Evolutionary conservation across 768 basidiomycete species (phyloP), one percentile per base, ranked within the genome.

Genomic region (Auriculariales sp.): DNA sequence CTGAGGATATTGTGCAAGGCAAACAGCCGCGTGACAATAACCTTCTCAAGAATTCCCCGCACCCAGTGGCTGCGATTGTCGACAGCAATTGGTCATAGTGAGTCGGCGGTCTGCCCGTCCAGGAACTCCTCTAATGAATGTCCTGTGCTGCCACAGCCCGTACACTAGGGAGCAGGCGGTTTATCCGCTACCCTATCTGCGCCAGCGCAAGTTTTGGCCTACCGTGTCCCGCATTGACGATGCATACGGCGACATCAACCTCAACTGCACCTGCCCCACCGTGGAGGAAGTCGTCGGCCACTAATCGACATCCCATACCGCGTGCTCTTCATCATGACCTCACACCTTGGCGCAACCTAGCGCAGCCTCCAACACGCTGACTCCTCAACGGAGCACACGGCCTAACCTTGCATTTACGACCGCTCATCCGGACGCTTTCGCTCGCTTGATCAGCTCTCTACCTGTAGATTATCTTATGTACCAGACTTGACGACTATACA

Each of bases 151-250:
- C 19, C n/a, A n/a, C 51, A 90, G 88, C 28, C 91, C 93, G 12
- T 98, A 97, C 63, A 78, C 88, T 42, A 84, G 92, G 30, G 77
- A 89, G 55, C 73, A 79, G 53, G 94, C 95, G n/a, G 92, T 78
- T 6, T 97, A 89, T 64, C 93, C 95, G 22, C 63, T 90, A 53
- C 73, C 83, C 11, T 86, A 79, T 71, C 71, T 99, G 28, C 70
- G 71, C 46, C 82, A 86, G 65, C 84, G 77, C 70, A 99, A 99
- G 67, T 94, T 97, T 69, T 99, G 95, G 95, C 94, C 95, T 1
- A 75, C 86, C 3, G 85, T 93, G 35, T 83, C 87, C 3, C 74
- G 94, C 44, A 77, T 99, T 47, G 93, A 97, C 59, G 94, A 97
- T 69, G 90, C 90, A 9, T 93, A 86, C 59, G 94, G 94, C 36